phyloP scores from a whole-genome alignment of 371 early-diverging fungal species.

The Smittium mucronatum region DNA sequence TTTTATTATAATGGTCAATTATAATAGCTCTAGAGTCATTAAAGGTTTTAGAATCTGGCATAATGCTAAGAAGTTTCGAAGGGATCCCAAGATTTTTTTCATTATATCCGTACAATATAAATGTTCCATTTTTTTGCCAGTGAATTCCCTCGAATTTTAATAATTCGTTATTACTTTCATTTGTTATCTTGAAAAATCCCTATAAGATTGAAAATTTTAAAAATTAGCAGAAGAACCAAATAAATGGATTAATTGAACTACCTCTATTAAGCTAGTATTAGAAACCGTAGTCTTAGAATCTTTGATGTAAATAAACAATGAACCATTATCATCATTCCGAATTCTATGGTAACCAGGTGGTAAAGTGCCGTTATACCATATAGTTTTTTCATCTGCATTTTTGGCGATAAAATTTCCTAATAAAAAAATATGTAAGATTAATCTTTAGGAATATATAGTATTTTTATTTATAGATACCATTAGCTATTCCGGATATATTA shows the following conservation, averaged over 20 bases:
- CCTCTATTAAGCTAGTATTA: constrained; percentile 7
- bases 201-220: not conserved
- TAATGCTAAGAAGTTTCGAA: constrained; percentile 36
- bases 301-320: constrained; percentile 11
- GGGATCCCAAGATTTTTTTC: not conserved
- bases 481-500: constrained; percentile 2
- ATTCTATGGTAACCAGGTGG: constrained; percentile 13
- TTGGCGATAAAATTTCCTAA: constrained; percentile 15
- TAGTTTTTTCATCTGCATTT: constrained; percentile 10
- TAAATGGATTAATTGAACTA: not conserved
- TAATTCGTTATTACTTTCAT: not conserved
- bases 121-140: constrained; percentile 17
- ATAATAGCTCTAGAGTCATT: constrained; percentile 13
- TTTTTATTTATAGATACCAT: not conserved
- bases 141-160: constrained; percentile 19
- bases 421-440: not conserved
- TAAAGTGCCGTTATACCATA: constrained; percentile 15
- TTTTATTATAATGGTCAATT: constrained; percentile 1
- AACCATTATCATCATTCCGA: constrained; percentile 13
- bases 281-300: not conserved
- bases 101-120: constrained; percentile 16
- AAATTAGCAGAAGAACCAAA: not conserved
- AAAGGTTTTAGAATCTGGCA: constrained; percentile 39
- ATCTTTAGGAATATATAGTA: not conserved
- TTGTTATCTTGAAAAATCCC: not conserved